These are phyloP conservation scores for Lactarius akahatsu DNA, from an alignment of 768 basidiomycete species.

Conservation along the genomic window DNA sequence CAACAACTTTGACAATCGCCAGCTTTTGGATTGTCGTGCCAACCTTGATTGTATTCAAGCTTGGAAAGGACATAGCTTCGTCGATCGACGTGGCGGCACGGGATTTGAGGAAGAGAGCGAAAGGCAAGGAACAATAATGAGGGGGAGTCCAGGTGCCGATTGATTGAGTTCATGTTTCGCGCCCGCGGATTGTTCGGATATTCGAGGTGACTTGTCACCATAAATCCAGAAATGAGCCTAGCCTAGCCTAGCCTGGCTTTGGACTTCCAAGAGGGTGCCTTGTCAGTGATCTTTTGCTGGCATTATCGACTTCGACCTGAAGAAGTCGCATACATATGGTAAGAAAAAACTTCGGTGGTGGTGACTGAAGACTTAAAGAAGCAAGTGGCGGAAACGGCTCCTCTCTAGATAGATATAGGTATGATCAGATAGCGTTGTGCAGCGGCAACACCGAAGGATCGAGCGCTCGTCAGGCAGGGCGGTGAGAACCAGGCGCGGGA, in stretches of 20 bases:
- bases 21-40: slow-evolving; percentile 83
- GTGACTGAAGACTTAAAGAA: slow-evolving; percentile 3
- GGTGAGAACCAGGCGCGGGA: neutral
- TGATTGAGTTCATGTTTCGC: slow-evolving; percentile 2
- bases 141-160: slow-evolving; percentile 1
- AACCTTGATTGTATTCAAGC: slow-evolving; percentile 51
- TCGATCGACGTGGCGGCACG: slow-evolving; percentile 41
- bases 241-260: slow-evolving; percentile 7
- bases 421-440: slow-evolving; percentile 20
- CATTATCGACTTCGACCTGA: slow-evolving; percentile 14
- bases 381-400: slow-evolving; percentile 3
- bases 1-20: slow-evolving; percentile 9
- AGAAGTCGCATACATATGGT: neutral
- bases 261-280: neutral
- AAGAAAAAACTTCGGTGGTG: slow-evolving; percentile 1
- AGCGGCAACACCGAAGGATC: neutral
- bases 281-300: neutral
- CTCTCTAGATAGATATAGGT: neutral
- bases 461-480: neutral
- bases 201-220: slow-evolving; percentile 16
- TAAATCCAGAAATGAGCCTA: slow-evolving; percentile 5
- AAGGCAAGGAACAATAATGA: slow-evolving; percentile 37
- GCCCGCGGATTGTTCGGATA: slow-evolving; percentile 9
- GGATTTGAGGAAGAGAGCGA: slow-evolving; percentile 33
- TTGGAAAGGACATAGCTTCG: slow-evolving; percentile 61